Evolutionary conservation across 192 early-diverging fungal species (phyloP).

Genomic region (Umbelopsis sp.): DNA sequence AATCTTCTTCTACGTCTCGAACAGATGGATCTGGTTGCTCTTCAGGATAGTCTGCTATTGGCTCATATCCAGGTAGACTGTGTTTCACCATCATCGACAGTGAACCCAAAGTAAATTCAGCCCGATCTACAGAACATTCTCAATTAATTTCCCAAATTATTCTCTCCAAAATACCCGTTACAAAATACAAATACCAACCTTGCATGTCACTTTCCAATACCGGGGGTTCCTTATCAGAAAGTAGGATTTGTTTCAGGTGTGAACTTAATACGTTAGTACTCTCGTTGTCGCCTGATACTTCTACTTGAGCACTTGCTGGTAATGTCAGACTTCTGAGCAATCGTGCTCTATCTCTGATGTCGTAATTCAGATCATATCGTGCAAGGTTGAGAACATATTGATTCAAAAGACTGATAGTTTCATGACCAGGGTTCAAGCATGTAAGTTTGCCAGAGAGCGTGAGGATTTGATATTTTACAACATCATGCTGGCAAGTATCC

Average conservation of each 20-base stretch:
- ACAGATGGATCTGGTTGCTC: conserved; percentile 54
- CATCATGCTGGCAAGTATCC: conserved; percentile 47
- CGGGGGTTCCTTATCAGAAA: conserved; percentile 56
- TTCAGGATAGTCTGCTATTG: conserved; percentile 80
- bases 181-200: conserved; percentile 29
- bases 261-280: conserved; percentile 40
- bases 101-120: conserved; percentile 64
- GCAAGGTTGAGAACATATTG: conserved; percentile 86
- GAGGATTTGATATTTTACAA: conserved; percentile 82
- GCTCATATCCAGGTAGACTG: conserved; percentile 66
- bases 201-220: conserved; percentile 51
- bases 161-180: background rate
- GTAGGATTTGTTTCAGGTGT: conserved; percentile 59
- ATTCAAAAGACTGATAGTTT: conserved; percentile 52
- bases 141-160: background rate
- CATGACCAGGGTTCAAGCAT: conserved; percentile 45
- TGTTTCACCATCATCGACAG: conserved; percentile 65
- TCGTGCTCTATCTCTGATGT: conserved; percentile 88
- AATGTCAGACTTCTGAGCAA: conserved; percentile 56
- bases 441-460: conserved; percentile 76
- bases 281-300: conserved; percentile 6
- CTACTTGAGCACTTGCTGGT: background rate
- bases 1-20: conserved; percentile 47
- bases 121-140: conserved; percentile 34
- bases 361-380: conserved; percentile 86